Conservation (phyloP, 2,329 filamentous ascomycete genomes). For the Leptographium radiaticola region DNA sequence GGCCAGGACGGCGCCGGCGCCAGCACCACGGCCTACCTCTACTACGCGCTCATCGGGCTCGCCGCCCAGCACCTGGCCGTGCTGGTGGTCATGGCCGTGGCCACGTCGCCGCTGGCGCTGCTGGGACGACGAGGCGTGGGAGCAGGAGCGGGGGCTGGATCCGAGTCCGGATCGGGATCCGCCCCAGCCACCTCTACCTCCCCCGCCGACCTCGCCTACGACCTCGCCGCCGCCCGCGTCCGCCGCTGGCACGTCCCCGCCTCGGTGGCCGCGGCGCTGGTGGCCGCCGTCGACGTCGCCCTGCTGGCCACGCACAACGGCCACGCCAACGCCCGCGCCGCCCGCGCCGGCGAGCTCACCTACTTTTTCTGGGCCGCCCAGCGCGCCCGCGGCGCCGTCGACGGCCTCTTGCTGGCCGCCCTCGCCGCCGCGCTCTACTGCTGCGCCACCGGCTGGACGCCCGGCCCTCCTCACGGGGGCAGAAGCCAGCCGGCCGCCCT, state of each 20-base stretch:
- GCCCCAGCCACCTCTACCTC: background rate
- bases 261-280: slow-evolving; percentile 44
- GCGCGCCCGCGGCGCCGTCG: slow-evolving; percentile 45
- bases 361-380: slow-evolving; percentile 60
- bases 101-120: slow-evolving; percentile 52
- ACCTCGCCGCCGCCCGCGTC: slow-evolving; percentile 1
- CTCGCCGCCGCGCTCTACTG: slow-evolving; percentile 60
- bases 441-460: slow-evolving; percentile 29
- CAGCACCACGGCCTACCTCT: slow-evolving; percentile 58
- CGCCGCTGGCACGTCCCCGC: slow-evolving; percentile 53
- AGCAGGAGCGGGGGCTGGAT: background rate
- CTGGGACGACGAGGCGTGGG: slow-evolving; percentile 42
- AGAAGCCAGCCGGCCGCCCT: background rate
- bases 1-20: slow-evolving; percentile 21
- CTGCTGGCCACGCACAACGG: slow-evolving; percentile 52
- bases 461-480: background rate
- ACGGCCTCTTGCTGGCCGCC: slow-evolving; percentile 51
- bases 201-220: slow-evolving; percentile 5
- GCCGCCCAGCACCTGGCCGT: slow-evolving; percentile 70
- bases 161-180: slow-evolving; percentile 12
- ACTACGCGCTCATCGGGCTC: slow-evolving; percentile 66
- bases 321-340: slow-evolving; percentile 47
- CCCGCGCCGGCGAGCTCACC: slow-evolving; percentile 50
- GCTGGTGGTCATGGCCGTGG: slow-evolving; percentile 55
- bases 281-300: slow-evolving; percentile 55